phyloP scores from a whole-genome alignment of 208 protist species.

The Leishmania mexicana region DNA sequence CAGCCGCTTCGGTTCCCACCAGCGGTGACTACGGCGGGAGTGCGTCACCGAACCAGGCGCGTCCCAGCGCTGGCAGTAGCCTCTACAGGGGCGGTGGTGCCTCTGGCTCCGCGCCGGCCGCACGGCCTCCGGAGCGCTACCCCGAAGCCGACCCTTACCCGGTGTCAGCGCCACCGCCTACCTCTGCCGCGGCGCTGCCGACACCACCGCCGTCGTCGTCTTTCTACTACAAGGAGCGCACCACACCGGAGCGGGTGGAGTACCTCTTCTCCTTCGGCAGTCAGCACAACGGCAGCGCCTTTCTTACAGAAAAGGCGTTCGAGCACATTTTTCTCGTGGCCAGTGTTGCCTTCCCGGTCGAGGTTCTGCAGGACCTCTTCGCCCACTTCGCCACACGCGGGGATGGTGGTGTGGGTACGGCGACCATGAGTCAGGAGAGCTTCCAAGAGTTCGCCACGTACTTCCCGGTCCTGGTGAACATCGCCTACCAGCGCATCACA shows the following conservation, averaged over 20 bases:
- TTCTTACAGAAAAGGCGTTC: constrained; percentile 40
- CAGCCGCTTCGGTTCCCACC: not conserved
- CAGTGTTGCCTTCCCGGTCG: constrained; percentile 57
- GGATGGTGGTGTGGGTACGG: constrained; percentile 5
- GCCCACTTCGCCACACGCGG: constrained; percentile 41
- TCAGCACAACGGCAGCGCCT: constrained; percentile 10
- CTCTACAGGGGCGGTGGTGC: constrained; percentile 1
- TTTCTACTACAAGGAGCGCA: constrained; percentile 51
- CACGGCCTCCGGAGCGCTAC: not conserved
- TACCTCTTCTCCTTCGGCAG: constrained; percentile 53
- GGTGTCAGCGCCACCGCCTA: constrained; percentile 11
- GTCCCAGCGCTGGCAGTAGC: constrained; percentile 6
- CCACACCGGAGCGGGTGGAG: constrained; percentile 60
- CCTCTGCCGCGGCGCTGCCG: not conserved
- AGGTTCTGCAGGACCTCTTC: constrained; percentile 65
- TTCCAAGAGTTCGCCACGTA: constrained; percentile 67
- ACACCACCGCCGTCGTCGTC: constrained; percentile 12
- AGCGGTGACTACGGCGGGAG: constrained; percentile 9
- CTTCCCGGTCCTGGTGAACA: constrained; percentile 71
- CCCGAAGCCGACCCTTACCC: constrained; percentile 6
- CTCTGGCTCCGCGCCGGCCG: not conserved
- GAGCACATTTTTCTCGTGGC: constrained; percentile 59
- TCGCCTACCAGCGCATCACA: constrained; percentile 69
- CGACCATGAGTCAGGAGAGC: constrained; percentile 44
- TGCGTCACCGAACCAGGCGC: constrained; percentile 3